Percentiles rank a stretch among this genome's conserved stretches.
phyloP scores from a whole-genome alignment of 371 early-diverging fungal species.

The Mortierella sp. region DNA sequence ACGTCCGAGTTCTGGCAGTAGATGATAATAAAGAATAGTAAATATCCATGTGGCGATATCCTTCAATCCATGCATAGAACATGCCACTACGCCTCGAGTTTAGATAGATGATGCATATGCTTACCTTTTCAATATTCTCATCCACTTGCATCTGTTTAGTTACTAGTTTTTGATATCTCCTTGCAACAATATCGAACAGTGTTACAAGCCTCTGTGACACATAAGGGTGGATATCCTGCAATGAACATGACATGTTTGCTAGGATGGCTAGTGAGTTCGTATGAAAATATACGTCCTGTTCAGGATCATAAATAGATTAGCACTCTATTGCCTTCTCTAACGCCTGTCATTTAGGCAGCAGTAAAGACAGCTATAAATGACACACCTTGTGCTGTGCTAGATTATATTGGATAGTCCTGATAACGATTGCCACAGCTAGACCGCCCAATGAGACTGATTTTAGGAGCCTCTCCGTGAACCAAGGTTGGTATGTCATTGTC shows the following conservation, averaged over 20 bases:
- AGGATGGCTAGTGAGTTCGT: conserved; percentile 76
- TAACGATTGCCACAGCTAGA: conserved; percentile 70
- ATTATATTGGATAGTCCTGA: conserved; percentile 77
- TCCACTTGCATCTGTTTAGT: conserved; percentile 54
- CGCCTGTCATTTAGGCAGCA: not conserved
- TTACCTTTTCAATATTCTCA: conserved; percentile 52
- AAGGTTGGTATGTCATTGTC: conserved; percentile 71
- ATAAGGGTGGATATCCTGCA: conserved; percentile 75
- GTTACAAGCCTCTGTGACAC: conserved; percentile 81
- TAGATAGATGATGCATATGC: not conserved
- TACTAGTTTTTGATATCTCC: conserved; percentile 71
- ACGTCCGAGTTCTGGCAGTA: conserved; percentile 58
- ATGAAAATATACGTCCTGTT: conserved; percentile 76
- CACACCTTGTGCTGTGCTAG: conserved; percentile 74
- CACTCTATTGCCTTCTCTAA: not conserved
- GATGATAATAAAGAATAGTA: not conserved
- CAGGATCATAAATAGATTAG: not conserved
- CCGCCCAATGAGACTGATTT: conserved; percentile 79
- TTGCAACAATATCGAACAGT: conserved; percentile 76
- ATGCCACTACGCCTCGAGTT: not conserved
- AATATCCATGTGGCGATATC: not conserved
- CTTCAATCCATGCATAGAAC: not conserved
- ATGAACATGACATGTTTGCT: conserved; percentile 74
- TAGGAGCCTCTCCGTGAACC: conserved; percentile 81
- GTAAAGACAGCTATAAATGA: not conserved